phyloP scores from a whole-genome alignment of 129 eudicot species.

The Flaveria sonorensis region DNA sequence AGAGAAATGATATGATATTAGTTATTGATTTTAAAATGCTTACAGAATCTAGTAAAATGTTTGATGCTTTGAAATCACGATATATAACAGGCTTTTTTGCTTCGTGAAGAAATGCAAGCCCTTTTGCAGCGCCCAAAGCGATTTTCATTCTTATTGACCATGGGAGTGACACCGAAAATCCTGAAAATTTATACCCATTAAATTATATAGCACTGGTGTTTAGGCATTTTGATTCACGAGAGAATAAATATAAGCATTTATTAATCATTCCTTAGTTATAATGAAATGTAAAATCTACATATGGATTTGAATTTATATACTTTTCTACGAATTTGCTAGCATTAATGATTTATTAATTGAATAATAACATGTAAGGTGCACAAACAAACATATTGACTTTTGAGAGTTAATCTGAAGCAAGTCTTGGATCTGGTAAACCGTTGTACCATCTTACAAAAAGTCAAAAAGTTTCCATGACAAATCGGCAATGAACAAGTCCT shows the following conservation, averaged over 20 bases:
- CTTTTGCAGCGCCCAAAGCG: constrained; percentile 74
- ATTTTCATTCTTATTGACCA: constrained; percentile 87
- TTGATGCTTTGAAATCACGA: constrained; percentile 82
- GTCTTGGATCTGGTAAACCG: constrained; percentile 32
- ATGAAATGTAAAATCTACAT: not conserved
- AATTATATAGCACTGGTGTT: not conserved
- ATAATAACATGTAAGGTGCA: not conserved
- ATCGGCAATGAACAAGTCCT: constrained; percentile 27
- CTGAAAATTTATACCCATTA: constrained; percentile 34
- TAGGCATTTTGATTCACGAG: not conserved
- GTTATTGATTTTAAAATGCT: not conserved
- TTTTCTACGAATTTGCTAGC: not conserved
- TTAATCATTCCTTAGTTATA: not conserved
- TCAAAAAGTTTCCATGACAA: constrained; percentile 31
- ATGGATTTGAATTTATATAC: not conserved
- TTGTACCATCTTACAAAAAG: constrained; percentile 16
- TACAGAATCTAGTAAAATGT: constrained; percentile 77
- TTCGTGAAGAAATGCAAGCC: constrained; percentile 78
- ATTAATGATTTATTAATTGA: not conserved
- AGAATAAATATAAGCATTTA: not conserved
- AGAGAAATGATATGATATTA: too few species aligned
- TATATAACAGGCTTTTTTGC: constrained; percentile 74
- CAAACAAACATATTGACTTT: constrained; percentile 31
- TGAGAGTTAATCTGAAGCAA: constrained; percentile 2
- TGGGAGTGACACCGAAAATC: constrained; percentile 70